These are phyloP conservation scores for Penicillium cinerascens DNA, from an alignment of 495 filamentous ascomycete genomes.

Conservation along the genomic window DNA sequence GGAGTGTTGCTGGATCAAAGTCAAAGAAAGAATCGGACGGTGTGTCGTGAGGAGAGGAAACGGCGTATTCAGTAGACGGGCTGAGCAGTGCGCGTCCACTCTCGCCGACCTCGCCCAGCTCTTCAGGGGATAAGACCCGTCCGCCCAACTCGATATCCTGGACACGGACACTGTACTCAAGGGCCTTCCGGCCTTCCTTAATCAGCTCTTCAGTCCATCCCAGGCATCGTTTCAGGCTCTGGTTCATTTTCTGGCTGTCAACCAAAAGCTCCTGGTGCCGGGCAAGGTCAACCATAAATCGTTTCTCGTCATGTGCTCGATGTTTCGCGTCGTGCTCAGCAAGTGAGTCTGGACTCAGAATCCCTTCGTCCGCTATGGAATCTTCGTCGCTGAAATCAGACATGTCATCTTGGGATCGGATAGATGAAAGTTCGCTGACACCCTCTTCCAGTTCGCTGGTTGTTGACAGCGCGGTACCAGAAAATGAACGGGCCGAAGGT, in stretches of 20 bases:
- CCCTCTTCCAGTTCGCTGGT: constrained; percentile 38
- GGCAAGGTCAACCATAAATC: constrained; percentile 74
- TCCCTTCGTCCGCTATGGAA: constrained; percentile 34
- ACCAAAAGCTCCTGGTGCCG: constrained; percentile 84
- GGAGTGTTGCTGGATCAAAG: constrained; percentile 14
- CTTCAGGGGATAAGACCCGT: constrained; percentile 67
- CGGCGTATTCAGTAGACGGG: constrained; percentile 20
- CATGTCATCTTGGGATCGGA: constrained; percentile 34
- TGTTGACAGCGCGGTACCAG: constrained; percentile 33
- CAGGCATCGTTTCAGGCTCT: constrained; percentile 83
- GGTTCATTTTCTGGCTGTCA: constrained; percentile 91
- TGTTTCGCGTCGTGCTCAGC: constrained; percentile 42
- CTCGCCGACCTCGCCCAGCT: constrained; percentile 53
- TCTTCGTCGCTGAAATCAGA: constrained; percentile 50
- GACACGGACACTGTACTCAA: constrained; percentile 72
- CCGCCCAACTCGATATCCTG: constrained; percentile 81
- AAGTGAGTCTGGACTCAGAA: constrained; percentile 32
- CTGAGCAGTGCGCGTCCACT: constrained; percentile 35
- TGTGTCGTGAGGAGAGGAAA: constrained; percentile 3
- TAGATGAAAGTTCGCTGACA: constrained; percentile 32
- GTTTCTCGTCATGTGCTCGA: constrained; percentile 63
- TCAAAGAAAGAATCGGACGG: constrained; percentile 9
- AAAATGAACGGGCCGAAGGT: constrained; percentile 42
- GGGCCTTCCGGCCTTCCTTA: constrained; percentile 77
- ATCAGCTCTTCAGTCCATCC: constrained; percentile 87